phyloP scores from a whole-genome alignment of 2,329 filamentous ascomycete genomes.

The Orbilia oligospora region DNA sequence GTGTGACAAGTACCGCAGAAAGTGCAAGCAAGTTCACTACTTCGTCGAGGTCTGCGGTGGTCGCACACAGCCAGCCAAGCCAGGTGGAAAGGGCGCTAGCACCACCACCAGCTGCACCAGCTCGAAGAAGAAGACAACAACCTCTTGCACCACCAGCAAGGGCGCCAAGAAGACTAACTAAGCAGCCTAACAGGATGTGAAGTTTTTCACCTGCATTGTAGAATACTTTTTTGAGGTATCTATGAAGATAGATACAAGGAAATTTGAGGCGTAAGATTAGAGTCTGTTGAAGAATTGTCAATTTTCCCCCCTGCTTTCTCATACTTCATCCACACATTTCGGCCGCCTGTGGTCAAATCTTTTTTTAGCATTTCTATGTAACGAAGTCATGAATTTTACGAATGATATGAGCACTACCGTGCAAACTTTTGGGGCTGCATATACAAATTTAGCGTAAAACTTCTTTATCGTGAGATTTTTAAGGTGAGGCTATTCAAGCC shows the following conservation, averaged over 20 bases:
- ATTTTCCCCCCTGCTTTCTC: not conserved
- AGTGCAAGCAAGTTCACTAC: not conserved
- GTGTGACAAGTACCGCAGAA: not conserved
- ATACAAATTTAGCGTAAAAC: not conserved
- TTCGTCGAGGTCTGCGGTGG: not conserved
- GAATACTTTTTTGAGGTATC: slow-evolving; percentile 8
- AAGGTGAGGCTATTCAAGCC: not conserved
- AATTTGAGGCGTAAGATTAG: not conserved
- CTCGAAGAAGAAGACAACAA: slow-evolving; percentile 10
- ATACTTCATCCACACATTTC: slow-evolving; percentile 16
- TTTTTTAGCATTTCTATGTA: slow-evolving; percentile 23
- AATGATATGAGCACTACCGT: slow-evolving; percentile 33
- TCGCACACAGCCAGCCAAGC: not conserved
- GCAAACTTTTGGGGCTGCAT: slow-evolving; percentile 11
- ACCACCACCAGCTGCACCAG: slow-evolving; percentile 7
- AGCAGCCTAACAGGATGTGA: not conserved
- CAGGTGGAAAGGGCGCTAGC: not conserved
- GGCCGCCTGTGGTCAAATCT: not conserved
- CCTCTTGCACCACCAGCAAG: slow-evolving; percentile 4
- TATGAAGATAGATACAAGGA: not conserved
- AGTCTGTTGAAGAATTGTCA: slow-evolving; percentile 4
- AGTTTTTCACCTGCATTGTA: not conserved
- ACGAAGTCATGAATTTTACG: slow-evolving; percentile 30
- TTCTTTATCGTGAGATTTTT: not conserved
- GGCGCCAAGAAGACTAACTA: not conserved